Base-by-base conservation (phyloP, 2,329 filamentous ascomycete species). In the Orbilia brochopaga region DNA sequence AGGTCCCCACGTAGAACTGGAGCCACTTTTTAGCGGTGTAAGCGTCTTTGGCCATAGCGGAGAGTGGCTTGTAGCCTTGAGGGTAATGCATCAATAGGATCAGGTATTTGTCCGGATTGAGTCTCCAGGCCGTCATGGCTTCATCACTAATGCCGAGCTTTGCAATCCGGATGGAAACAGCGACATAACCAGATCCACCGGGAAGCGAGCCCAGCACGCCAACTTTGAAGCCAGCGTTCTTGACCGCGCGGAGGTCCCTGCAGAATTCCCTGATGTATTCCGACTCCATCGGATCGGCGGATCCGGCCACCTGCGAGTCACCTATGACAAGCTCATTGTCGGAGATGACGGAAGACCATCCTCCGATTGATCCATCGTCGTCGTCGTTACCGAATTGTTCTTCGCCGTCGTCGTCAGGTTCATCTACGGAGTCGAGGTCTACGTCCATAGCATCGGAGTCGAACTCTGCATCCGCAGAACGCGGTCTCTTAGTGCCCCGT, bases 91-190 rank as follows among this genome's bases (percentile, higher is more conserved):
- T 83, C 21, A 96, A 81, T 2, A 95, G 81, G 2, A 93, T 84
- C 42, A 96, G 79, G 76, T 93, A 92, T 35, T 92, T 88, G 0
- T 82, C 79, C 0, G 82, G 79, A 13, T 84, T 79, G 10, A 96
- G 78, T 69, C 88, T 84, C 92, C 92, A 96, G 1, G 91, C 90
- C 76, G 88, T 83, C 79, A 91, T 85, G 0, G 87, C 87, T 76
- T 92, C 90, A 40, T 88, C 83, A 0, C 90, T 88, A 11, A 96
- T 85, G 0, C 85, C 87, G 0, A 96, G 84, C 75, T 89, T 89
- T 2, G 83, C 81, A 30, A 90, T 85, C 2, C 86, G 86, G 30
- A 90, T 84, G 0, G 91, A 91, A 1, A 94, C 79, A 2, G 86
- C 87, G 17, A 94, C 78, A 69, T 85, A 84, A 24, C 78, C 73